Evolutionary conservation across 2,329 filamentous ascomycete genomes (phyloP), one percentile per base, ranked within the genome.

Genomic region (Fonsecaea erecta): DNA sequence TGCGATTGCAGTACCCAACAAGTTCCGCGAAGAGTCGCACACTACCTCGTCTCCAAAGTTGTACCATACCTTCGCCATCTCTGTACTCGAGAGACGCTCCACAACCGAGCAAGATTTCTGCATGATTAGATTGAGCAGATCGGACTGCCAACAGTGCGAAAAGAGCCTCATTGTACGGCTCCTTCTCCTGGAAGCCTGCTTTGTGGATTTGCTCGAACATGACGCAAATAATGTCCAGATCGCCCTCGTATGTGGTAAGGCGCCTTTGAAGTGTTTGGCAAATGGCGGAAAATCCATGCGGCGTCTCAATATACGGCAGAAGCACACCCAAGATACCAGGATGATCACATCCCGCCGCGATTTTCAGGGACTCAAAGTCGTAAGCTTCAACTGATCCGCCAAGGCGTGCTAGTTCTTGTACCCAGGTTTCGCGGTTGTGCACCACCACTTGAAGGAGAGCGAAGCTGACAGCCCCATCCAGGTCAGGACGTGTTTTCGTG

Each of bases 311-410:
- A 28, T 56, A 51, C 11, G 52, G 16, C 1, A 56, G 51, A 37
- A 62, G 52, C 7, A 18, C 24, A 2, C 11, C 28, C 5, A 62
- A 43, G 40, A 57, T 57, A 28, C 55, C 60, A 12, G 32, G n/a
- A 32, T 56, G 9, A 12, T 48, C 52, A 35, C 28, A 32, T 43
- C 35, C 5, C 24, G 52, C 53, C 18, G 60, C 60, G 9, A 26
- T 14, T 51, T 52, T 62, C 52, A 62, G 43, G 37, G 26, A 14
- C 18, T 62, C 52, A 6, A 34, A 24, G 26, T 48, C 60, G 52
- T 62, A 62, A 40, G 60, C 60, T 51, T 51, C 52, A 16, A 62
- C 26, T 21, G 52, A 56, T 43, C 60, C 60, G 24, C 60, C 60
- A 16, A 51, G 35, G 3, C 43, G 30, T 12, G 57, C 37, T 12